Evolutionary conservation across 2,329 filamentous ascomycete genomes (phyloP), one percentile per base, ranked within the genome.

Genomic region (Sclerotinia nivalis): DNA sequence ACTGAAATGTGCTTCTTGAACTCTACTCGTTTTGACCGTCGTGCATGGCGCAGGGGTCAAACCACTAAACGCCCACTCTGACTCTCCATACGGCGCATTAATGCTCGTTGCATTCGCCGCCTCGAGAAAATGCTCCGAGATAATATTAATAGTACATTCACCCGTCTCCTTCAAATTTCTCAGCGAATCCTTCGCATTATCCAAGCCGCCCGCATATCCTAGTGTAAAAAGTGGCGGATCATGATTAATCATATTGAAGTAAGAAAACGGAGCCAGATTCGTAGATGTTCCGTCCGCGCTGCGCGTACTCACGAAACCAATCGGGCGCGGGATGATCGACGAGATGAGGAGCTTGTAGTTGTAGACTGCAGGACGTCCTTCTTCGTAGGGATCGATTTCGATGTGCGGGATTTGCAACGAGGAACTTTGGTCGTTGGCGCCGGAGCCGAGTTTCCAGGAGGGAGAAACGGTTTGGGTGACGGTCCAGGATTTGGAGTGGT

Each of bases 321-420:
- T 90, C 18, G 95, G 95, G 18, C 95, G 88, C 0, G 95, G 95
- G 22, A 93, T 86, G 74, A 97, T 88, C 73, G 88, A 89, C 25
- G 89, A 92, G 80, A 97, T 97, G 72, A 97, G 84, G 20, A 97
- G 87, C 81, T 97, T 97, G 86, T 98, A 97, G 85, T 97, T 97
- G 82, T 87, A 88, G 1, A 83, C 81, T 0, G 87, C 81, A 0
- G 88, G 85, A 0, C 94, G 87, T 45, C 89, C 91, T 40, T 88
- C 82, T 69, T 85, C 90, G 79, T 94, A 89, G 0, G 94, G 94
- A 80, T 97, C 90, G 75, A 97, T 97, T 77, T 89, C 83, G 73
- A 95, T 80, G 81, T 97, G 92, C 1, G 76, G 69, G 22, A 82
- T 79, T 71, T 88, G 86, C 68, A 73, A 82, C 78, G 72, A 86